phyloP scores from a whole-genome alignment of 805 yeast genomes.

The Kazachstania africana region DNA sequence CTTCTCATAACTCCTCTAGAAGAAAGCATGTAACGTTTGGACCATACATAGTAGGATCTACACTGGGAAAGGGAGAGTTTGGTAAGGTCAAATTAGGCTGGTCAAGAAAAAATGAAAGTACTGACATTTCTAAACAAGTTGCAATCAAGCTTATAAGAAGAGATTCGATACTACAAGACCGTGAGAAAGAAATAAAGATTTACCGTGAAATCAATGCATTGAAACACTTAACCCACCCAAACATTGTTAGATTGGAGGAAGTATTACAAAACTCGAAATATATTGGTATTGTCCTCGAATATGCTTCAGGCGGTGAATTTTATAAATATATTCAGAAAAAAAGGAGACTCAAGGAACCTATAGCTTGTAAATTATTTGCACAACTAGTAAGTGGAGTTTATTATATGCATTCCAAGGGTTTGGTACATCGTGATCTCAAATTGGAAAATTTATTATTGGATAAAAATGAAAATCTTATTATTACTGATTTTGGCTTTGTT shows the following conservation, averaged over 20 bases:
- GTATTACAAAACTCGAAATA: slow-evolving; percentile 89
- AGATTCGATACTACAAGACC: slow-evolving; percentile 76
- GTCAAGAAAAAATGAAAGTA: slow-evolving; percentile 44
- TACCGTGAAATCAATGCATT: slow-evolving; percentile 89
- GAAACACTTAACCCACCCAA: slow-evolving; percentile 80
- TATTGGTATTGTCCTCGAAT: slow-evolving; percentile 91
- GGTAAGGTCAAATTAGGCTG: slow-evolving; percentile 96
- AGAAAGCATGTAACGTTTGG: slow-evolving; percentile 78
- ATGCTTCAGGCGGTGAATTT: slow-evolving; percentile 95
- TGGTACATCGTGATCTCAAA: slow-evolving; percentile 80
- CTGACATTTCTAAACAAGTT: slow-evolving; percentile 58
- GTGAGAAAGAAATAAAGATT: slow-evolving; percentile 78
- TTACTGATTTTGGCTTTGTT: slow-evolving; percentile 92
- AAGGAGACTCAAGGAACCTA: slow-evolving; percentile 73
- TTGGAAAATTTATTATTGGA: slow-evolving; percentile 80
- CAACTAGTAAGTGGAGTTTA: slow-evolving; percentile 90
- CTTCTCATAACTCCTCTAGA: too few relatives aligned
- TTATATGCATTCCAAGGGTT: slow-evolving; percentile 87
- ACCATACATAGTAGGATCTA: slow-evolving; percentile 78
- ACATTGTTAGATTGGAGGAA: slow-evolving; percentile 82
- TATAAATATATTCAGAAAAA: slow-evolving; percentile 85
- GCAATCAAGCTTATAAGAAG: slow-evolving; percentile 88
- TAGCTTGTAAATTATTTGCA: slow-evolving; percentile 81
- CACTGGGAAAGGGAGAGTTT: slow-evolving; percentile 95
- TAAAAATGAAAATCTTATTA: slow-evolving; percentile 74